Base-by-base conservation (phyloP, 1,139 yeast genomes). In the Suhomyces bolitotheri region DNA sequence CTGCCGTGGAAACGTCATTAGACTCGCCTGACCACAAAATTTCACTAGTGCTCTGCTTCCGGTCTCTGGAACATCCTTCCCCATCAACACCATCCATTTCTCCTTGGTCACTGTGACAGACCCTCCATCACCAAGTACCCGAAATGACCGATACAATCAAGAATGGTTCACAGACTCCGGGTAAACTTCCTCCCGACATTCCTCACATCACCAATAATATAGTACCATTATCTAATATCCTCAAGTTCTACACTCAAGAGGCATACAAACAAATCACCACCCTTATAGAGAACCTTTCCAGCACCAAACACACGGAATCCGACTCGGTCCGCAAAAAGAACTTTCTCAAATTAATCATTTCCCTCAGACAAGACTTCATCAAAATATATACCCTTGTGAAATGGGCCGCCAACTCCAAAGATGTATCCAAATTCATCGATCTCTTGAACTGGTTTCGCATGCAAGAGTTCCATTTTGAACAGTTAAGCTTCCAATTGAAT, bases 301-400 rank as follows among this genome's bases (percentile, higher is more conserved):
- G 54, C 29, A 58, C 64, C 10, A 47, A 51, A 22, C 60, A 58
- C 19, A 49, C 64, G 9, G 76, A 75, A 24, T 60, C 76, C 3
- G 90, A 87, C 48, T 68, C 75, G 20, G 62, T 65, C 7, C 77
- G 87, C 43, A 89, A 89, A 62, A 76, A 78, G 43, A 71, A 73
- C 37, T 74, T 92, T 36, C 64, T 92, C 28, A 80, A 82, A 31
- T 63, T 83, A 38, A 69, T 90, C 28, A 82, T 89, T 7, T 66
- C 71, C 24, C 65, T 88, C 27, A 73, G 97, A 37, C 89, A 87
- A 49, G 94, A 89, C 51, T 87, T 83, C 51, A 74, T 89, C 44
- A 82, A 90, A 56, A 60, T 90, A 3, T 89, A 87, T 47, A 95
- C 95, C 4, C 64, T 92, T 32, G 77, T 84, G 29, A 89, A 89